A percentile compares a stretch with the other conserved stretches of the same genome.
Conservation (phyloP, 2,329 filamentous ascomycete species). For the Scytalidium sp. region DNA sequence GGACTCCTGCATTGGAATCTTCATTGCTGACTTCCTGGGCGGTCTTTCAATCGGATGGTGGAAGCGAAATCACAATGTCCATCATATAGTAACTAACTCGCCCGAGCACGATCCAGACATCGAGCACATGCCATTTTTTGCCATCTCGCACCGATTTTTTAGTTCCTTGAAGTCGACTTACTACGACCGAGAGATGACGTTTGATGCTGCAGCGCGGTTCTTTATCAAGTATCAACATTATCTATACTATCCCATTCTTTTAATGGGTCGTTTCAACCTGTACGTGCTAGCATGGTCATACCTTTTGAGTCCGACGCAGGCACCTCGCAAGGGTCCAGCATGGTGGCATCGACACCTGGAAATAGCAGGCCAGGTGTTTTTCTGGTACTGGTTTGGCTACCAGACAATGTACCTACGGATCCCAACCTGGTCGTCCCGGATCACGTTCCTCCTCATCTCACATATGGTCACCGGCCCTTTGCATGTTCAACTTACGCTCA, state of each 20-base stretch:
- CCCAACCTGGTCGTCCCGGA: slow-evolving; percentile 53
- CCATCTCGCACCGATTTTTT: slow-evolving; percentile 64
- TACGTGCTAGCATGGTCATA: slow-evolving; percentile 67
- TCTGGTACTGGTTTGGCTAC: slow-evolving; percentile 69
- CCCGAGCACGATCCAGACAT: slow-evolving; percentile 57
- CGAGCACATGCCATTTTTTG: slow-evolving; percentile 68
- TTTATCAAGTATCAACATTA: slow-evolving; percentile 60
- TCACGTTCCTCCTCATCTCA: slow-evolving; percentile 60
- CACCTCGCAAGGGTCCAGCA: slow-evolving; percentile 53
- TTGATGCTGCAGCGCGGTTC: slow-evolving; percentile 58
- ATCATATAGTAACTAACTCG: slow-evolving; percentile 64
- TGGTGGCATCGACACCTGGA: slow-evolving; percentile 69
- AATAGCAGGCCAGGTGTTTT: slow-evolving; percentile 58
- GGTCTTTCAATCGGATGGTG: slow-evolving; percentile 67
- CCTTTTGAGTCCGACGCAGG: slow-evolving; percentile 48
- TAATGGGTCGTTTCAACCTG: slow-evolving; percentile 69
- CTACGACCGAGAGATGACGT: slow-evolving; percentile 59
- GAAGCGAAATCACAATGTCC: slow-evolving; percentile 68
- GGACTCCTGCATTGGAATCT: slow-evolving; percentile 59
- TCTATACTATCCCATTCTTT: slow-evolving; percentile 67
- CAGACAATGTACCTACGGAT: slow-evolving; percentile 58
- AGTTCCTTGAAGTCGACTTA: slow-evolving; percentile 60
- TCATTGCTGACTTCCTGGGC: slow-evolving; percentile 63
- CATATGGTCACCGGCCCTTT: slow-evolving; percentile 66
- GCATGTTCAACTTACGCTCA: slow-evolving; percentile 70